Evolutionary conservation across 2,329 filamentous ascomycete genomes (phyloP).

Genomic region (Metarhizium rileyi): DNA sequence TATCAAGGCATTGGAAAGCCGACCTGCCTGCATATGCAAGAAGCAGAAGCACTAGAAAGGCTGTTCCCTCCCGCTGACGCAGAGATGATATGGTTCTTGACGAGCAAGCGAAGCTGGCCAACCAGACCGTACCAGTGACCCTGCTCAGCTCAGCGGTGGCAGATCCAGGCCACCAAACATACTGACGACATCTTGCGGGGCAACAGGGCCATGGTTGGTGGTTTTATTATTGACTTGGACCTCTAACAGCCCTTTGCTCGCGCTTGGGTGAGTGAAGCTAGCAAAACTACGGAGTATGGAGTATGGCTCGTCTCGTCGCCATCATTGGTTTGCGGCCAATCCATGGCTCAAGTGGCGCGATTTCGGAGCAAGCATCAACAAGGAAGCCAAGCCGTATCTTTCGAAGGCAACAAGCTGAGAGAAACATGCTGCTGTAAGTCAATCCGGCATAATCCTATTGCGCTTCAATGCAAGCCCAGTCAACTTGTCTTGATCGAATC

Average conservation of each 20-base stretch:
- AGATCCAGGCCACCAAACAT: conserved; percentile 5
- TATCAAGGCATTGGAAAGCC: neutral
- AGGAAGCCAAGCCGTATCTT: neutral
- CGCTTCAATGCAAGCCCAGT: too few species aligned
- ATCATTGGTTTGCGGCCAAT: conserved; percentile 12
- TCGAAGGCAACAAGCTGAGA: too few species aligned
- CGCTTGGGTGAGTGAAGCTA: neutral
- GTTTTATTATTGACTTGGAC: neutral
- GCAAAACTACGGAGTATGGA: neutral
- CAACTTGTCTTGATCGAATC: too few species aligned
- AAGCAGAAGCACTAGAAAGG: neutral
- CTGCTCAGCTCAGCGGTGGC: neutral
- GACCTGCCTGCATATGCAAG: neutral
- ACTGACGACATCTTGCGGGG: conserved; percentile 4
- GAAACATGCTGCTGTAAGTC: too few species aligned
- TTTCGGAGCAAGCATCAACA: conserved; percentile 2
- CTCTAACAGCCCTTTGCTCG: neutral
- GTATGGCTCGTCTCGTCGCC: neutral
- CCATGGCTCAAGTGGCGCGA: conserved; percentile 16
- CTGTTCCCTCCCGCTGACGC: too few species aligned
- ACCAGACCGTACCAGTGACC: neutral
- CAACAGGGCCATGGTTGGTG: neutral
- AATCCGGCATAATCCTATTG: neutral
- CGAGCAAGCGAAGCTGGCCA: neutral
- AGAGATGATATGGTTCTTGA: neutral